phyloP scores from a whole-genome alignment of 2,329 filamentous ascomycete genomes.

The Escovopsis sp. region DNA sequence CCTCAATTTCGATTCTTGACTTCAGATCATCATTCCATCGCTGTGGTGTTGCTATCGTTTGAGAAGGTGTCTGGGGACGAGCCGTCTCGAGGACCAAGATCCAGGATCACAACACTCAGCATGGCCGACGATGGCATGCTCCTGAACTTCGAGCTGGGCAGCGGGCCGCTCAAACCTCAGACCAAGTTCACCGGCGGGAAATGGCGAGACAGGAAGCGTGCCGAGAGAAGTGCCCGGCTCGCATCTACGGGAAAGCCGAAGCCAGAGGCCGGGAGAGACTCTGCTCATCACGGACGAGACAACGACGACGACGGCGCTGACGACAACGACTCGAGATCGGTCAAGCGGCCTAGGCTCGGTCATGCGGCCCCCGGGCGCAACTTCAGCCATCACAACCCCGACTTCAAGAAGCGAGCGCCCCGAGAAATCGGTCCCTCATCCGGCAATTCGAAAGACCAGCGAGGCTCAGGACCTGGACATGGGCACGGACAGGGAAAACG shows the following conservation, averaged over 20 bases:
- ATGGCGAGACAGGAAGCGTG: constrained; percentile 78
- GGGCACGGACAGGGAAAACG: constrained; percentile 14
- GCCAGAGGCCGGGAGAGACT: constrained; percentile 9
- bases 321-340: constrained; percentile 18
- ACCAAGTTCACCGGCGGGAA: constrained; percentile 72
- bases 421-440: constrained; percentile 3
- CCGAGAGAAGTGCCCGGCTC: constrained; percentile 25
- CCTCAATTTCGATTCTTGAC: no score
- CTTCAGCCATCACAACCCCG: not conserved
- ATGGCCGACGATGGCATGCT: constrained; percentile 96
- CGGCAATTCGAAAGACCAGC: constrained; percentile 5
- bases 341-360: constrained; percentile 31
- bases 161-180: constrained; percentile 45
- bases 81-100: no score
- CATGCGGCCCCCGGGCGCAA: constrained; percentile 8
- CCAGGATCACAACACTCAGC: constrained; percentile 2
- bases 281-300: constrained; percentile 2
- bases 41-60: no score
- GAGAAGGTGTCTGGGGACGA: no score
- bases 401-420: constrained; percentile 2
- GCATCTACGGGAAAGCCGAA: constrained; percentile 9
- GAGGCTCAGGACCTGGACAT: constrained; percentile 6
- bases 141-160: constrained; percentile 73
- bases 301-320: no score
- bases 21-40: no score